These are phyloP conservation scores for Knoxia roxburghii DNA, from an alignment of 257 asterid species.

Conservation along the genomic window DNA sequence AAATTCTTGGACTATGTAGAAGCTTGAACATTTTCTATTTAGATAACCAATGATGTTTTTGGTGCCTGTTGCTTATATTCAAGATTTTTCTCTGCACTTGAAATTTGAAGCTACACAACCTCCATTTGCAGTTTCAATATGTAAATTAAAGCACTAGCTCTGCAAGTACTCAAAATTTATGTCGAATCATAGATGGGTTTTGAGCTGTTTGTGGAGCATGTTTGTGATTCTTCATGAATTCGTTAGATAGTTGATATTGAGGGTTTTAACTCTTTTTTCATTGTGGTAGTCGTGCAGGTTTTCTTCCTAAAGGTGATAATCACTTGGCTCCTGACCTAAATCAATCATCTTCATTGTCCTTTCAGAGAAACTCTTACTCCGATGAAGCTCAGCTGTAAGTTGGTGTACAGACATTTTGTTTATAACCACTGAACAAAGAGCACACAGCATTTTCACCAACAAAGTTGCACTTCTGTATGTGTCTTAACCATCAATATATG, in stretches of 20 bases:
- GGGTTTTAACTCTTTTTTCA: slow-evolving; percentile 18
- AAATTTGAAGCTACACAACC: slow-evolving; percentile 1
- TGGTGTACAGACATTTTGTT: slow-evolving; percentile 6
- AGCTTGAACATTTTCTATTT: background rate
- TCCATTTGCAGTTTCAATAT: background rate
- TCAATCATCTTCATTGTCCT: slow-evolving; percentile 33
- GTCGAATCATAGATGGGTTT: background rate
- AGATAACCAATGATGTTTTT: background rate
- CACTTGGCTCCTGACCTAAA: slow-evolving; percentile 34
- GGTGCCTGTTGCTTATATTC: background rate
- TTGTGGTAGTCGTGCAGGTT: slow-evolving; percentile 32
- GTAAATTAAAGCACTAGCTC: background rate
- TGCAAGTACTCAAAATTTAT: background rate
- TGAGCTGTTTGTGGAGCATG: background rate
- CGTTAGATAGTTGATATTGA: background rate
- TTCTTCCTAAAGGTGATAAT: slow-evolving; percentile 28
- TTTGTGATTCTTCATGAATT: background rate
- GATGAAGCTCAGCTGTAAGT: slow-evolving; percentile 51
- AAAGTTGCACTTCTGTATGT: background rate
- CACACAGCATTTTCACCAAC: background rate
- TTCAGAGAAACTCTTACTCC: slow-evolving; percentile 34
- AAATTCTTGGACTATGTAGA: background rate
- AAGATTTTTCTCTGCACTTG: background rate
- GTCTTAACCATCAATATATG: background rate
- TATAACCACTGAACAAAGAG: background rate